Conservation (phyloP, 495 filamentous ascomycete genomes). For the Cairneyella variabilis region DNA sequence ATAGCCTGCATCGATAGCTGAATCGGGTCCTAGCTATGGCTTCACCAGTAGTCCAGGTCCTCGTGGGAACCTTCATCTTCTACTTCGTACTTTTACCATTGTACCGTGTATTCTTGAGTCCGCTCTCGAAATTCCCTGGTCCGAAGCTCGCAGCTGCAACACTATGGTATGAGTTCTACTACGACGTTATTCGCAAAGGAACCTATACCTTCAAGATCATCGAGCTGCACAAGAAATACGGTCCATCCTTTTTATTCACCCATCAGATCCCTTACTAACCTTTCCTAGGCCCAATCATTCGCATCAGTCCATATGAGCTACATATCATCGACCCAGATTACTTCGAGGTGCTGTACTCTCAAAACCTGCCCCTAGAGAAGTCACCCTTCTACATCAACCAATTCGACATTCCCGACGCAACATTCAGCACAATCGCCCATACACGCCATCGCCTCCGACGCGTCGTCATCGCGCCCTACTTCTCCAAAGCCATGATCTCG, state of each 20-base stretch:
- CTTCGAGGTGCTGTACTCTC: constrained; percentile 44
- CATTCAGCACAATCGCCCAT: constrained; percentile 44
- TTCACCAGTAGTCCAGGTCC: too few species aligned
- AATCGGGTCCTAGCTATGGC: too few species aligned
- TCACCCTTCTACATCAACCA: neutral
- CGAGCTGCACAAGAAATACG: constrained; percentile 28
- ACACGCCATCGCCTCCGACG: constrained; percentile 38
- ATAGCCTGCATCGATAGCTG: too few species aligned
- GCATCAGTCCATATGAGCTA: constrained; percentile 54
- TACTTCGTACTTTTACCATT: neutral
- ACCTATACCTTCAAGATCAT: constrained; percentile 24
- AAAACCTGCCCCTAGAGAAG: neutral
- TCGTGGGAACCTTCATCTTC: too few species aligned
- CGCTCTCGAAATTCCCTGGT: constrained; percentile 44
- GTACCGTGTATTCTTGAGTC: constrained; percentile 46
- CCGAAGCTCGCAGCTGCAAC: constrained; percentile 48
- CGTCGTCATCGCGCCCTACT: constrained; percentile 37
- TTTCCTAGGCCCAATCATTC: constrained; percentile 52
- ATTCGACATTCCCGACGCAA: constrained; percentile 9
- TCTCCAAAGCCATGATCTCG: constrained; percentile 20
- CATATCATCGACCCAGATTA: constrained; percentile 51
- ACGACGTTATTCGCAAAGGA: constrained; percentile 9
- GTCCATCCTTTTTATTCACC: too few species aligned
- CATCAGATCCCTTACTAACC: too few species aligned
- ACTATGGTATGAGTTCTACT: constrained; percentile 32